Percentiles rank a stretch among this genome's conserved stretches.
These are phyloP conservation scores for Centella asiatica DNA, from an alignment of 129 eudicot species.

Conservation along the genomic window DNA sequence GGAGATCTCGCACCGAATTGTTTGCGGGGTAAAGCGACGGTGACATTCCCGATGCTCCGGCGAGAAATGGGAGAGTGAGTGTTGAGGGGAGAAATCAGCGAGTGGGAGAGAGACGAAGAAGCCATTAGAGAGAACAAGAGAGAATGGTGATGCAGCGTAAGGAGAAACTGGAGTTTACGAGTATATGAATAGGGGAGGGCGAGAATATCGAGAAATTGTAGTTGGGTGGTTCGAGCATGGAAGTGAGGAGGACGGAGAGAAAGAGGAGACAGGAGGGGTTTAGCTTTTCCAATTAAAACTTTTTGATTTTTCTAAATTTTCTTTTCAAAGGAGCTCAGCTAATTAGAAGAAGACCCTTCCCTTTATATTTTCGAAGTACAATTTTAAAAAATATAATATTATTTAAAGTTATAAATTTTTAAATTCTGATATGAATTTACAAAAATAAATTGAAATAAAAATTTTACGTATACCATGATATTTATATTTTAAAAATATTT, in stretches of 20 bases:
- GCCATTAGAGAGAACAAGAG: constrained; percentile 48
- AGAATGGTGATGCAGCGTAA: neutral
- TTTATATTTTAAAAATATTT: too few species aligned
- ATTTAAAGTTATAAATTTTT: too few species aligned
- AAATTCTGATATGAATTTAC: too few species aligned
- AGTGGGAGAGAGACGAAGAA: constrained; percentile 57
- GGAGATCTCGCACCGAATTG: constrained; percentile 33
- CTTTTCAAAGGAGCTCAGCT: too few species aligned
- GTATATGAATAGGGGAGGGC: constrained; percentile 32
- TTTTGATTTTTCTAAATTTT: too few species aligned
- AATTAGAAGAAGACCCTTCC: too few species aligned
- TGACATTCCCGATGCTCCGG: constrained; percentile 19
- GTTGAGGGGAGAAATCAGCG: constrained; percentile 34
- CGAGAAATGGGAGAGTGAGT: constrained; percentile 24
- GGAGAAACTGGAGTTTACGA: neutral
- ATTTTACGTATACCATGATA: too few species aligned
- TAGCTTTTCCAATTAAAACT: too few species aligned
- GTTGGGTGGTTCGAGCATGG: neutral
- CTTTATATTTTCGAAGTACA: too few species aligned
- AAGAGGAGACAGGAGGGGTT: neutral
- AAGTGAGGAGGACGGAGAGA: constrained; percentile 29
- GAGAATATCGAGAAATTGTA: constrained; percentile 22
- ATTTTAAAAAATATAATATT: too few species aligned
- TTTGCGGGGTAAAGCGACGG: constrained; percentile 19
- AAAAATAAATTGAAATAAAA: too few species aligned